Conservation (phyloP, 2,329 filamentous ascomycete species). For the Penicillium janthinellum region DNA sequence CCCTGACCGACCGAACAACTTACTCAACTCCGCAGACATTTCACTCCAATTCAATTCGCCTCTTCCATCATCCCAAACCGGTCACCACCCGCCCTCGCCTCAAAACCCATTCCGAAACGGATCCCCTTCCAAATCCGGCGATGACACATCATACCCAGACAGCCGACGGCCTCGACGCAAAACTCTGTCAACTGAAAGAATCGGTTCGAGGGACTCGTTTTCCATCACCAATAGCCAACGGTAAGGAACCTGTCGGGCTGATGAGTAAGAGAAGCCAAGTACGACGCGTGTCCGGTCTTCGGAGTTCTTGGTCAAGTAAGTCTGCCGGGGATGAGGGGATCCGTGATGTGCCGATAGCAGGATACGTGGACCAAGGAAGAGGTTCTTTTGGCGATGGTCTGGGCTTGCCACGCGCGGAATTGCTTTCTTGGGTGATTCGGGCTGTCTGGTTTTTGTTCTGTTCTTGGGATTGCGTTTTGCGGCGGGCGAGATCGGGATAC, state of each 20-base stretch:
- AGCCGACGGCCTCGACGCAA: background rate
- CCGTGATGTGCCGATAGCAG: background rate
- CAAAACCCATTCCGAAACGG: background rate
- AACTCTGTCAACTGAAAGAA: background rate
- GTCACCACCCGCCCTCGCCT: background rate
- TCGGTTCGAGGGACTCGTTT: background rate
- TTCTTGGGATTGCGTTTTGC: background rate
- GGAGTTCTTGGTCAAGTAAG: too few species aligned
- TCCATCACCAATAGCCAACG: background rate
- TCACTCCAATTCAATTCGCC: background rate
- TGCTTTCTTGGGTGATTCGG: background rate
- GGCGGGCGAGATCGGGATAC: background rate
- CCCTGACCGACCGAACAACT: background rate
- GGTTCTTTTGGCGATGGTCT: background rate
- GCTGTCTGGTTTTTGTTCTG: background rate
- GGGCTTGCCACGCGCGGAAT: background rate
- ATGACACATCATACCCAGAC: conserved; percentile 3
- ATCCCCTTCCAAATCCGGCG: conserved; percentile 12
- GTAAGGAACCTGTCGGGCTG: too few species aligned
- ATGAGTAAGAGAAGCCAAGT: too few species aligned
- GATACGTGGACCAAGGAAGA: background rate
- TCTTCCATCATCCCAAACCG: background rate
- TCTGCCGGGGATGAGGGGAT: too few species aligned
- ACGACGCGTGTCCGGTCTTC: too few species aligned
- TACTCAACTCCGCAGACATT: background rate